Base-by-base conservation (phyloP, 768 basidiomycete genomes). In the Mycena capillaripes region DNA sequence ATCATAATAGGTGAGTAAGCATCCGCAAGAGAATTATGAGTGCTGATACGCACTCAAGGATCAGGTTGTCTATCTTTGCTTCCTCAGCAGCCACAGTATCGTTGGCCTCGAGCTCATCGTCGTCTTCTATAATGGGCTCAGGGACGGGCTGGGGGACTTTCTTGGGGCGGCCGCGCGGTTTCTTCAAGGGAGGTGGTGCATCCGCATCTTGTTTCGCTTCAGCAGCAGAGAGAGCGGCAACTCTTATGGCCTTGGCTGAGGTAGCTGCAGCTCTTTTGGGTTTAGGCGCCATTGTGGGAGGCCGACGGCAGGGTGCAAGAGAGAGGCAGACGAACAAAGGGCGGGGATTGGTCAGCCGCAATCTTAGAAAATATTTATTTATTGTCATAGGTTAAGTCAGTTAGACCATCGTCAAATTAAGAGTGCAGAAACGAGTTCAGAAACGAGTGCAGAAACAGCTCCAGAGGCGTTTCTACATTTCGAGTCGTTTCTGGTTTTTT, bases 1-100 rank as follows among this genome's bases (percentile, higher is more conserved):
- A n/a, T n/a, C n/a, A n/a, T n/a, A n/a, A n/a, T 9, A 60, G 2
- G 4, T 19, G 29, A 29, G 19, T 30, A 23, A 48, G 46, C 23
- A 23, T n/a, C 56, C 8, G 50, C 23, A 53, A 44, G 42, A 44
- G 3, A 10, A 19, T 21, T 27, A 23, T n/a, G 46, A 23, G 21
- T n/a, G 6, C n/a, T 48, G 17, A 19, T 32, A 66, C 42, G 30
- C 40, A 66, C 64, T 66, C 65, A 29, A 66, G 3, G 5, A 48
- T 48, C 3, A 48, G 17, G 21, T 48, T 48, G n/a, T 48, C 46
- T n/a, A 23, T 48, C 46, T 23, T 23, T 21, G 16, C n/a, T 48
- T 48, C 12, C 34, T 36, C 7, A 12, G 12, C 34, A 36, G 34
- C 34, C 12, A 36, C 34, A 36, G 34, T 12, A 48, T 48, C n/a